Evolutionary conservation across 371 early-diverging fungal genomes (phyloP), one percentile per base, ranked within the genome.

Genomic region (Lichtheimia ornata): DNA sequence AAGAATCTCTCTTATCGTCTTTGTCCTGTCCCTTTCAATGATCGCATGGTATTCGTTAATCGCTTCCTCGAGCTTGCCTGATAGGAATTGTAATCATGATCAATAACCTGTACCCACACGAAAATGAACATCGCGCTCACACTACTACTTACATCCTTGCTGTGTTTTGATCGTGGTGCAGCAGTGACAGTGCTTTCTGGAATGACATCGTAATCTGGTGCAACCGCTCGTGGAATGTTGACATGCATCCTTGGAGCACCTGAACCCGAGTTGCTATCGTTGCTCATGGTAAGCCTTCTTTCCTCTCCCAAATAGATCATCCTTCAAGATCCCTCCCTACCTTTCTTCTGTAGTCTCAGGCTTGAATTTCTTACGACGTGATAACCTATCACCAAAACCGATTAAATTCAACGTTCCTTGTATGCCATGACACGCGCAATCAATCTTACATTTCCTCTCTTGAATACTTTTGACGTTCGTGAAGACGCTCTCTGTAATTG

Each of bases 401-500:
- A 35, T 15, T 12, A 52, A 25, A 24, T 5, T 15, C n/a, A 5
- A 18, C 6, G 52, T 5, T 43, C 13, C 43, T 9, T 35, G 14
- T 43, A 20, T 12, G 2, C 24, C 9, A 28, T 35, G 35, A 35
- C 35, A 35, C 30, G 2, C 22, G 22, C 40, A n/a, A n/a, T n/a
- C 15, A 41, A 17, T 41, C 72, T 40, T 76, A 81, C 77, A 61
- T 53, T 40, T 75, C 71, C 20, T 82, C 80, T 43, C 73, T 77
- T 22, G 66, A 59, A 25, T 69, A 83, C 24, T 74, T 77, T 56
- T 65, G 61, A 0, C 64, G 58, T 41, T 69, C 69, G 41, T 73
- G 75, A 45, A 70, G 73, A 50, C 83, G 81, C 64, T 93, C 91
- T 22, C 88, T 83, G 77, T 92, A 94, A 68, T 89, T 88, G 40